A percentile compares a stretch with the other conserved stretches of the same genome.
These are phyloP conservation scores for Plasmodium falciparum DNA, from an alignment of 169 alveolate genomes.

Conservation along the genomic window DNA sequence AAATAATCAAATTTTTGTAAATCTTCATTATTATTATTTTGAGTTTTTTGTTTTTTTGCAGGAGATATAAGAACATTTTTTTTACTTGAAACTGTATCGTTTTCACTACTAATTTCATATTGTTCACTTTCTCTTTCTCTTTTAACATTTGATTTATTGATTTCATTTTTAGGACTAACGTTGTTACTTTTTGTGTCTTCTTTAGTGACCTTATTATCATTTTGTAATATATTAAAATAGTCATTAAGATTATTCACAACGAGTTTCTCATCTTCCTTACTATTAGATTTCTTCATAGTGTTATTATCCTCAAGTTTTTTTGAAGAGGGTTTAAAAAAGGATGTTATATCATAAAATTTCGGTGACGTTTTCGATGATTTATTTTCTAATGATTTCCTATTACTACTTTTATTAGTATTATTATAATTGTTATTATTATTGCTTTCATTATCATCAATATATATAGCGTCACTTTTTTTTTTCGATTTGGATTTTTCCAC, in stretches of 20 bases:
- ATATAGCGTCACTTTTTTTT: not conserved
- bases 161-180: not conserved
- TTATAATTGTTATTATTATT: not conserved
- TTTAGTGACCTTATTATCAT: not conserved
- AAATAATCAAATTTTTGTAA: conserved; percentile 35
- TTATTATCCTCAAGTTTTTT: conserved; percentile 22
- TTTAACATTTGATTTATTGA: conserved; percentile 2
- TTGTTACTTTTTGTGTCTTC: not conserved
- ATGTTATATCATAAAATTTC: conserved; percentile 32
- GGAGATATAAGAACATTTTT: conserved; percentile 25
- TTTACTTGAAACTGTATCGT: not conserved
- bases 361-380: conserved; percentile 9
- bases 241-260: conserved; percentile 25
- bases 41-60: conserved; percentile 11
- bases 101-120: not conserved
- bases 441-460: conserved; percentile 27
- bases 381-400: not conserved
- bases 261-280: not conserved
- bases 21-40: not conserved
- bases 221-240: conserved; percentile 11
- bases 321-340: conserved; percentile 34
- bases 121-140: conserved; percentile 57
- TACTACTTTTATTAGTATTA: not conserved
- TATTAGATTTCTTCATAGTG: not conserved
- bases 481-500: conserved; percentile 14